Conservation (phyloP, 345 rosid species). For the Garcia nutans region DNA sequence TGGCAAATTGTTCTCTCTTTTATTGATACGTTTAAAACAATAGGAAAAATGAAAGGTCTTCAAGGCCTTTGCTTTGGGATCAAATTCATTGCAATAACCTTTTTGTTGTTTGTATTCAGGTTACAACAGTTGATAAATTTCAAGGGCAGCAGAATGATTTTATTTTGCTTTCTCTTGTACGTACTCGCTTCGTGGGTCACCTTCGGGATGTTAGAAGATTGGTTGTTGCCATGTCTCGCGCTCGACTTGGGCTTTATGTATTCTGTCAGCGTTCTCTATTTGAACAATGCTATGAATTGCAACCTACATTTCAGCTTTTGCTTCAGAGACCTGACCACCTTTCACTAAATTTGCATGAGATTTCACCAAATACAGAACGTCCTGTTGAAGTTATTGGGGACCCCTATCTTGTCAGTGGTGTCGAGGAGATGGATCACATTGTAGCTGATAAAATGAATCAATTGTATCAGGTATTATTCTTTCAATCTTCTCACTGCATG, state of each 20-base stretch:
- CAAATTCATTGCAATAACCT: not conserved
- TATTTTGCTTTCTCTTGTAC: slow-evolving; percentile 89
- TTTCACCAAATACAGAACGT: slow-evolving; percentile 68
- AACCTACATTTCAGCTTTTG: slow-evolving; percentile 80
- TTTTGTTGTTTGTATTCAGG: slow-evolving; percentile 42
- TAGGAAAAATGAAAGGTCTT: not conserved
- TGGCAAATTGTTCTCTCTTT: not conserved
- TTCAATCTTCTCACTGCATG: not conserved
- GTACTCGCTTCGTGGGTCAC: slow-evolving; percentile 96
- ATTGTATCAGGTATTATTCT: slow-evolving; percentile 56
- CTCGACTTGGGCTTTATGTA: slow-evolving; percentile 84
- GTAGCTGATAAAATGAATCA: slow-evolving; percentile 54
- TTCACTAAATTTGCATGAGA: slow-evolving; percentile 62
- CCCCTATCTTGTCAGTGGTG: slow-evolving; percentile 54
- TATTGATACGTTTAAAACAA: not conserved
- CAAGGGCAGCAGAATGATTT: slow-evolving; percentile 99
- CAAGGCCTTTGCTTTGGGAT: not conserved
- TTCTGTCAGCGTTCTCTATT: slow-evolving; percentile 88
- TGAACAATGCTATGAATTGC: slow-evolving; percentile 95
- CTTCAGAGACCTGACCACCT: slow-evolving; percentile 85
- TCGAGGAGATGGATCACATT: slow-evolving; percentile 75
- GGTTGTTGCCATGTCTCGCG: slow-evolving; percentile 99
- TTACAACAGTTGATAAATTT: slow-evolving; percentile 95
- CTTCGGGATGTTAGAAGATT: slow-evolving; percentile 96
- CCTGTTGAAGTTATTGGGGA: slow-evolving; percentile 65